Evolutionary conservation across 306 rosid species (phyloP).

Genomic region (Echinosophora koreensis): DNA sequence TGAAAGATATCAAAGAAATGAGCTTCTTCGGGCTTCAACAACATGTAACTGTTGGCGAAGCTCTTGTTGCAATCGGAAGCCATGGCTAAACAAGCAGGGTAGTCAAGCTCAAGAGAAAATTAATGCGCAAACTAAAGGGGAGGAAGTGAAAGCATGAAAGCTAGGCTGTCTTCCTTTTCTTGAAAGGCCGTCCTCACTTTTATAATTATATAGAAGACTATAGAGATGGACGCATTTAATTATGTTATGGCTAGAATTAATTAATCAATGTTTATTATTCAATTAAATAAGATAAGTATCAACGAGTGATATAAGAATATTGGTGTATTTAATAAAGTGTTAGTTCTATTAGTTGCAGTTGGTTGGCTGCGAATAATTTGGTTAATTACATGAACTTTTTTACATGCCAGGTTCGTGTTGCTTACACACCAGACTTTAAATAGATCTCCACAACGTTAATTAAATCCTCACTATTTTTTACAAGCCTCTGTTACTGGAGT

Average conservation of each 20-base stretch:
- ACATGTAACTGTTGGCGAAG: constrained; percentile 61
- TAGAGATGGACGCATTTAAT: not conserved
- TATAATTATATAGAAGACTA: not conserved
- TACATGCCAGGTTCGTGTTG: too few species aligned
- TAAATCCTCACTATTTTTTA: too few species aligned
- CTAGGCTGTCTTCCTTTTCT: not conserved
- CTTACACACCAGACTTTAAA: too few species aligned
- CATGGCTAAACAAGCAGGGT: not conserved
- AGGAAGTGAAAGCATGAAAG: not conserved
- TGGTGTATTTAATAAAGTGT: too few species aligned
- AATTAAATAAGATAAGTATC: not conserved
- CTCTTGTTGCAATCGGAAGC: constrained; percentile 47
- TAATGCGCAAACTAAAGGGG: not conserved
- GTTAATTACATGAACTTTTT: too few species aligned
- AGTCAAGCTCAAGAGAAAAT: too few species aligned
- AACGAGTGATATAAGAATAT: too few species aligned
- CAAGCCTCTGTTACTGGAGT: too few species aligned
- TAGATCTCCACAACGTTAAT: too few species aligned
- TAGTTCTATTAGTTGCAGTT: too few species aligned
- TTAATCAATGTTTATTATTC: not conserved
- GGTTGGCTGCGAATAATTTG: too few species aligned
- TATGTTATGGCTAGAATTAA: not conserved
- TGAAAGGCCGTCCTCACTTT: not conserved
- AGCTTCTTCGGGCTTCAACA: constrained; percentile 67
- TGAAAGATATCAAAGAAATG: constrained; percentile 58